Base-by-base conservation (phyloP, 805 yeast genomes). In the Nakazawaea wyomingensis region DNA sequence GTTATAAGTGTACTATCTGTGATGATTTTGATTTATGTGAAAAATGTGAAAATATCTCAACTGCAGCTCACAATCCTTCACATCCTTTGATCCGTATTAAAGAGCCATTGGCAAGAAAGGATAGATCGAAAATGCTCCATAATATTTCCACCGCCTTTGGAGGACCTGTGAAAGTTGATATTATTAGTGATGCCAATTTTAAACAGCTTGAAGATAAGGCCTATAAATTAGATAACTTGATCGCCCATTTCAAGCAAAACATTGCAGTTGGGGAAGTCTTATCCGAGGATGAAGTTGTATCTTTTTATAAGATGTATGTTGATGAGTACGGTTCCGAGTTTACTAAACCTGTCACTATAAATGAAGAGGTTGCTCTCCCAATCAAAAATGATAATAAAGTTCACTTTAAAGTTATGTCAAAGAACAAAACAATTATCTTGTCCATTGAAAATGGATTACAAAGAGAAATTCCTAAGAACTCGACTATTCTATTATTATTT, bases 1-100 rank as follows among this genome's bases (percentile, higher is more conserved):
- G 84, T 39, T 78, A 66, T 51, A 66, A 68, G 34, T 78, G 84
- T 55, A 48, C 69, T 20, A 69, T 75, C 24, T 78, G 84, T 51
- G 54, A 54, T 3, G 75, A 78, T 53, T 75, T 63, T 53, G 83
- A 78, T 52, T 55, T 78, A 41, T 78, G 84, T 52, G 66, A 66
- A 37, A 34, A 49, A 6, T 70, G 76, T 52, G 73, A 70, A 46
- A 40, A 49, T 1, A 42, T 45, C 8, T 51, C 50, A 20, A 32
- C 39, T 20, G 54, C 46, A 36, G 34, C 33, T 4, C 66, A 62
- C 44, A 37, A 37, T 1, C 36, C 34, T 4, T 34, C 45, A 27
- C 67, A 62, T 46, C 55, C 54, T 18, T 43, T 62, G 55, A 26
- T 56, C 11, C 57, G 56, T 42, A 51, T 62, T 22, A 52, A 48